Percentiles rank a stretch among this genome's conserved stretches.
These are phyloP conservation scores for Raddia guianensis DNA, from an alignment of 176 grass and related monocot species.

Conservation along the genomic window DNA sequence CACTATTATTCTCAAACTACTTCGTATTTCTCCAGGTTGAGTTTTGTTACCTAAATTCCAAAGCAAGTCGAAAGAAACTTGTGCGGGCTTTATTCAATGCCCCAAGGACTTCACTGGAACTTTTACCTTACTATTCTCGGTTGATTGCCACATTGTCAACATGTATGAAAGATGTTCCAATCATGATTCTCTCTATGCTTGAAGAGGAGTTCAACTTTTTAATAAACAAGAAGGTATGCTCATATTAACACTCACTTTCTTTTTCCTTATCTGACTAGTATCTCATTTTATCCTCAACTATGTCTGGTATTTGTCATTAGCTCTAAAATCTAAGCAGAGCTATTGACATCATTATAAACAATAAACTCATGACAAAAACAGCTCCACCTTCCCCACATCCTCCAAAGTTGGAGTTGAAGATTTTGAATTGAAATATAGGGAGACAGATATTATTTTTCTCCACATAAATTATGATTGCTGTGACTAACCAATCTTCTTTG, in stretches of 20 bases:
- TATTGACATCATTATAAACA: constrained; percentile 9
- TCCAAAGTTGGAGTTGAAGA: constrained; percentile 1
- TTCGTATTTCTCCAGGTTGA: constrained; percentile 71
- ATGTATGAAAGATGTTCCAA: constrained; percentile 95
- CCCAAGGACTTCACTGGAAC: constrained; percentile 90
- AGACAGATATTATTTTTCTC: not conserved
- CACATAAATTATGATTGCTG: constrained; percentile 15
- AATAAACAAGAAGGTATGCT: constrained; percentile 96
- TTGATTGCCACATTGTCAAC: constrained; percentile 87
- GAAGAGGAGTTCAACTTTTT: constrained; percentile 99
- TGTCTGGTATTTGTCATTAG: constrained; percentile 21
- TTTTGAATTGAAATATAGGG: constrained; percentile 15
- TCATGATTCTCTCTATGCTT: constrained; percentile 80
- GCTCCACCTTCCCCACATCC: not conserved
- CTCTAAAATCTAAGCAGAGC: constrained; percentile 13
- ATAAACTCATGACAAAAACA: constrained; percentile 14
- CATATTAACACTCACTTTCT: constrained; percentile 16
- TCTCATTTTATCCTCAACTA: constrained; percentile 5
- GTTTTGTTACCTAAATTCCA: constrained; percentile 98
- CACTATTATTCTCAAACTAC: constrained; percentile 38
- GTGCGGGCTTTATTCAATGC: constrained; percentile 80
- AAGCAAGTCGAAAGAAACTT: constrained; percentile 97
- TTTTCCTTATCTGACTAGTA: constrained; percentile 19
- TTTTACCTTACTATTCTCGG: constrained; percentile 97
- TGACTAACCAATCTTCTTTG: constrained; percentile 47